Evolutionary conservation across 306 rosid genomes (phyloP), one percentile per base, ranked within the genome.

Genomic region (Argentina anserina): DNA sequence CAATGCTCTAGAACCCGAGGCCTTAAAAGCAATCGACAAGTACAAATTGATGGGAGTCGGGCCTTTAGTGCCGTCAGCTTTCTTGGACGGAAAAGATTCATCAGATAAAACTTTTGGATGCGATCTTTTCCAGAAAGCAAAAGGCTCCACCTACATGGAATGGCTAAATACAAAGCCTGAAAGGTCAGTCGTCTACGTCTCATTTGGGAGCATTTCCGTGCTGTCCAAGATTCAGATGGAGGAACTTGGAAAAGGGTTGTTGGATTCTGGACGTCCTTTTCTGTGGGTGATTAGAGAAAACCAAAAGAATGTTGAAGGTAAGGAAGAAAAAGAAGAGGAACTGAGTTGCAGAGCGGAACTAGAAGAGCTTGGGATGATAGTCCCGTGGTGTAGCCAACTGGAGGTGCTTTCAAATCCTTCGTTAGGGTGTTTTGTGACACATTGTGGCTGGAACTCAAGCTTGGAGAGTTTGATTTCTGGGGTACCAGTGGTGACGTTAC

Each of bases 391-490:
- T 1, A n/a, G 61, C 17, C 85, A 81, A 29, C 13, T 81, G 12
- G 70, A 77, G 42, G 85, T 77, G 14, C 39, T 81, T 43, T 61
- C 66, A 5, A 60, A 39, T 29, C 39, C 58, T 20, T 63, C 85
- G 0, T 42, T 77, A 69, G 85, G 79, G 47, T 81, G 85, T 23
- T 81, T 77, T 13, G 40, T 81, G 60, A 81, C 79, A 3, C 85
- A 81, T 45, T 81, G 85, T 14, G 85, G 85, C 0, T 82, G 85
- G 85, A 82, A 82, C 47, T 82, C 85, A 2, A 77, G 55, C 0
- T 13, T 82, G 15, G 85, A 82, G 59, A 64, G 85, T 72, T 23
- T 82, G 71, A 63, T n/a, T 46, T 65, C 42, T 0, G 85, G 85
- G 69, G 56, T 74, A 40, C 82, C 82, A 0, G n/a, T 82, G 53